phyloP scores from a whole-genome alignment of 805 yeast species.

The Clavispora fructus region DNA sequence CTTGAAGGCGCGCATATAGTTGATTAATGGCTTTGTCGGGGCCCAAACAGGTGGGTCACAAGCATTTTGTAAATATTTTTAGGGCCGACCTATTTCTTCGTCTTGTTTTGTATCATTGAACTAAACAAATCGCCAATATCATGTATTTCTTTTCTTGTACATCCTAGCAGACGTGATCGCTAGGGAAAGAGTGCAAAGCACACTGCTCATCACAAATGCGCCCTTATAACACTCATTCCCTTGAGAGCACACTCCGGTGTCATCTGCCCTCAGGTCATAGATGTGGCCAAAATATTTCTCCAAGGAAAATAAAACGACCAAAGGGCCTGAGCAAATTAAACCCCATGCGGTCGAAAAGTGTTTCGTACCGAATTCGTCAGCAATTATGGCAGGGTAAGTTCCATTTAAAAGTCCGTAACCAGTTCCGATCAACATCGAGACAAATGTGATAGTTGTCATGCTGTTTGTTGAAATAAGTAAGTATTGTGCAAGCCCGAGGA shows the following conservation, averaged over 20 bases:
- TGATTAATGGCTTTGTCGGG: constrained; percentile 18
- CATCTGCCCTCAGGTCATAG: constrained; percentile 42
- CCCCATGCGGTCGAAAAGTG: constrained; percentile 78
- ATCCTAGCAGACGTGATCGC: constrained; percentile 20
- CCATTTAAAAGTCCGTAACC: constrained; percentile 72
- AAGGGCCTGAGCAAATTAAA: constrained; percentile 64
- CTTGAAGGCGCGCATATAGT: constrained; percentile 39
- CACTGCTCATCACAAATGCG: constrained; percentile 30
- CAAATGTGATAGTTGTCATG: constrained; percentile 18
- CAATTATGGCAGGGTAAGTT: constrained; percentile 68
- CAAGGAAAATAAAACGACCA: constrained; percentile 47
- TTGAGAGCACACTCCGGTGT: constrained; percentile 33
- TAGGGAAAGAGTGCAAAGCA: constrained; percentile 23
- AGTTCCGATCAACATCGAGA: constrained; percentile 56
- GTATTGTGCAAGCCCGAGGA: constrained; percentile 34
- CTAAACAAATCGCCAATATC: background rate
- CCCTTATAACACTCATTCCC: constrained; percentile 36
- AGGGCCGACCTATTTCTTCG: constrained; percentile 1
- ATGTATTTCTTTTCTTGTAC: constrained; percentile 17
- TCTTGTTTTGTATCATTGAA: background rate
- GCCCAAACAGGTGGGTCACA: background rate
- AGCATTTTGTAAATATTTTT: background rate
- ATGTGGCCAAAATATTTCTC: constrained; percentile 53
- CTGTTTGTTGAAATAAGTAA: constrained; percentile 23
- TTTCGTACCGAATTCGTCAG: constrained; percentile 64